Evolutionary conservation across 2,329 filamentous ascomycete genomes (phyloP).

Genomic region (Clonostachys rhizophaga): DNA sequence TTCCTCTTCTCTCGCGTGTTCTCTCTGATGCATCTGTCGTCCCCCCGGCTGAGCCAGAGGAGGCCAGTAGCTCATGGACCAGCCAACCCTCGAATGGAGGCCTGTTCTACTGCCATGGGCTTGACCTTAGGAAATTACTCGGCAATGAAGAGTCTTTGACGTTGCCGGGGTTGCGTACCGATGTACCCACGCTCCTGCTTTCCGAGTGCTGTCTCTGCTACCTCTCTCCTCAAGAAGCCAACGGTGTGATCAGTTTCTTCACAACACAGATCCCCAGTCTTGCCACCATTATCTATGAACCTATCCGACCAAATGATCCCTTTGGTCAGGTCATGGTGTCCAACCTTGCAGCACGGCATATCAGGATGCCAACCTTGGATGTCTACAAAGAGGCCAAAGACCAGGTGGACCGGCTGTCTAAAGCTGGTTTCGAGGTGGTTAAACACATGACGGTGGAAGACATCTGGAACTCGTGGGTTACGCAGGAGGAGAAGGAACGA

Average conservation of each 20-base stretch:
- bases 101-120: conserved; percentile 53
- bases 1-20: conserved; percentile 31
- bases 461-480: conserved; percentile 78
- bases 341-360: conserved; percentile 78
- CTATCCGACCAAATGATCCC: conserved; percentile 74
- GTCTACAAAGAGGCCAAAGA: conserved; percentile 63
- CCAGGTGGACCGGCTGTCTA: conserved; percentile 62
- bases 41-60: conserved; percentile 3
- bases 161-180: conserved; percentile 38
- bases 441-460: conserved; percentile 38
- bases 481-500: conserved; percentile 66
- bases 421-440: conserved; percentile 56
- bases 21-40: conserved; percentile 22
- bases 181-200: conserved; percentile 76
- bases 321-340: conserved; percentile 92
- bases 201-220: conserved; percentile 98
- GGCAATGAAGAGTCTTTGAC: neutral
- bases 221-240: conserved; percentile 61
- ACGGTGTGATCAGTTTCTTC: conserved; percentile 62
- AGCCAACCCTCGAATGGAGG: conserved; percentile 30
- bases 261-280: conserved; percentile 41
- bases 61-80: conserved; percentile 31
- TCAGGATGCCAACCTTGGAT: conserved; percentile 78
- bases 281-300: conserved; percentile 79
- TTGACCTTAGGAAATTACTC: conserved; percentile 64